Evolutionary conservation across 1,139 yeast genomes (phyloP), one percentile per base, ranked within the genome.

Genomic region (Candida smagusa): DNA sequence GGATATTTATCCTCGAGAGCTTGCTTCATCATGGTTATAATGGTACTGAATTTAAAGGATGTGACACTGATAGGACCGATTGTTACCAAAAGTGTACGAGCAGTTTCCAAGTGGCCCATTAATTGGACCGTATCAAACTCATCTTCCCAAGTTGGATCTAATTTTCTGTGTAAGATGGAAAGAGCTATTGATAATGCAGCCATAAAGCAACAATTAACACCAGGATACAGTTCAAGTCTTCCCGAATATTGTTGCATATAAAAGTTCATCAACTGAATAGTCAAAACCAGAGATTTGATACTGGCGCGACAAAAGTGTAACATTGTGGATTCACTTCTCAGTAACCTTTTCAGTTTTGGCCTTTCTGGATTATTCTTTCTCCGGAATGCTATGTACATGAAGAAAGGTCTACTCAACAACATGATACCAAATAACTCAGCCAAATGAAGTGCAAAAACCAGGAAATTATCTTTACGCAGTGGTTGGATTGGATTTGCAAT

Each of bases 321-420:
- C 46, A 47, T 46, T 2, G 40, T 46, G n/a, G 50, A 33, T 37
- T 46, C 41, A 40, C 54, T 48, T 31, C 48, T 48, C 28, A 48
- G 32, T 12, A 39, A 42, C 31, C 22, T 43, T 36, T 40, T 38
- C 40, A 23, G 16, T 8, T 26, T 28, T 9, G 31, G 22, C 9
- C 28, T 29, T 6, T 25, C 11, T 25, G 8, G 34, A 19, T 27
- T 16, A 16, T 37, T 39, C 26, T 40, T 39, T 27, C 33, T 34
- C 22, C 28, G 34, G 39, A 47, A 47, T 5, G 48, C 51, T 35
- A 56, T 48, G 37, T 63, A 66, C 50, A 70, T 63, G 49, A 70
- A 68, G 42, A 73, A 71, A 8, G 79, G 78, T 16, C 77, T 58
- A 25, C 74, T 58, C 13, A 74, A 52, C 22, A 73, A 49, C 44